These are phyloP conservation scores for Nepenthes mirabilis DNA, from an alignment of 148 eudicot species.

Conservation along the genomic window DNA sequence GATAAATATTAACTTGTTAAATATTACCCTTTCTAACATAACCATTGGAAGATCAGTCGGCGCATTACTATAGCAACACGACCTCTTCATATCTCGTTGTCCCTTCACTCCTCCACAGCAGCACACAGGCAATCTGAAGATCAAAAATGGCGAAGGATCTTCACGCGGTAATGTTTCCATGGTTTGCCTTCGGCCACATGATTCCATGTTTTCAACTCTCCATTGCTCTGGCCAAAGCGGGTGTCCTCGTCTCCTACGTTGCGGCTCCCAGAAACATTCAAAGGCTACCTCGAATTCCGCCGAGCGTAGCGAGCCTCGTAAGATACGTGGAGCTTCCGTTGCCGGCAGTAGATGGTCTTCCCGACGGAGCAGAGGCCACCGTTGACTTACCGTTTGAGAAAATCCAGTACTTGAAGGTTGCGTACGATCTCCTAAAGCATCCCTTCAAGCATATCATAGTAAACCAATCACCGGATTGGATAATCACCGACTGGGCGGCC, in stretches of 20 bases:
- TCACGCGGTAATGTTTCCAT: constrained; percentile 13
- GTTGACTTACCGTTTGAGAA: constrained; percentile 1
- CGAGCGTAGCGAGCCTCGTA: neutral
- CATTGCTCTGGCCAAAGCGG: constrained; percentile 9
- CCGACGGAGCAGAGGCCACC: constrained; percentile 7
- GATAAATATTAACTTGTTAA: too few relatives aligned
- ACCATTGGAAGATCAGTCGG: too few relatives aligned
- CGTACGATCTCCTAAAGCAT: constrained; percentile 7
- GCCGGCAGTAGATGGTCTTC: neutral
- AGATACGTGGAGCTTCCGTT: constrained; percentile 2
- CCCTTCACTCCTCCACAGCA: too few relatives aligned
- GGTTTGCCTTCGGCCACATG: constrained; percentile 18
- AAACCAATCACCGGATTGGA: constrained; percentile 7
- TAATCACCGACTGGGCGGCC: constrained; percentile 4
- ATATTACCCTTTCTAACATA: too few relatives aligned
- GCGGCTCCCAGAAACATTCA: constrained; percentile 17
- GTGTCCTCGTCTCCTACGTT: constrained; percentile 4
- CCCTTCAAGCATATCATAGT: neutral
- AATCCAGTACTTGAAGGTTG: constrained; percentile 5
- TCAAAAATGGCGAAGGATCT: neutral
- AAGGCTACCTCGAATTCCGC: constrained; percentile 13
- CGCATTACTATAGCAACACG: too few relatives aligned
- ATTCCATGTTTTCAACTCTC: constrained; percentile 15
- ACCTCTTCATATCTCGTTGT: too few relatives aligned
- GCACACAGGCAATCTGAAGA: neutral